Conservation (phyloP, 148 eudicot genomes). For the Chenopodium quinoa region DNA sequence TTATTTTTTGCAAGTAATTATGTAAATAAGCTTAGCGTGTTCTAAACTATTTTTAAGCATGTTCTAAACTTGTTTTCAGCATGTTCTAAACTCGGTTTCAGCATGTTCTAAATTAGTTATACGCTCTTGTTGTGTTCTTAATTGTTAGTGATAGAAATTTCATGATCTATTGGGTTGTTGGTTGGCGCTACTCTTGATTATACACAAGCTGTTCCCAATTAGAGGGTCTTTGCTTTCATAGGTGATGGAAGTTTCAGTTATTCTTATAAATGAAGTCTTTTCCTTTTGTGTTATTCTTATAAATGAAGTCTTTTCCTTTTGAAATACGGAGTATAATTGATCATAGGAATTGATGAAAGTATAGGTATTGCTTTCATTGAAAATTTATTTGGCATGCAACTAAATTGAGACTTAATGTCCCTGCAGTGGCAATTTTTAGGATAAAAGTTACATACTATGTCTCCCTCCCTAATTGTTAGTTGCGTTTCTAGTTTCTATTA, state of each 20-base stretch:
- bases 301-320: too few relatives aligned
- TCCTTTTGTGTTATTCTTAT: neutral
- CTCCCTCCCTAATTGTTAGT: neutral
- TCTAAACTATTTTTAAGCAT: too few relatives aligned
- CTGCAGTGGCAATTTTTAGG: neutral
- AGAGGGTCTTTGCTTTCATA: slow-evolving; percentile 87
- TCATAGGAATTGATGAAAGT: neutral
- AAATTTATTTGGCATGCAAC: too few relatives aligned
- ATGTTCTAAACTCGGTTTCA: too few relatives aligned
- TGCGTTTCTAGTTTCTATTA: neutral
- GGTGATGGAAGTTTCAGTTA: slow-evolving; percentile 99
- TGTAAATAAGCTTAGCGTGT: too few relatives aligned
- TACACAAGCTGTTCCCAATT: slow-evolving; percentile 72
- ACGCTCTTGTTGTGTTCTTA: too few relatives aligned
- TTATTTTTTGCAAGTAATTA: too few relatives aligned
- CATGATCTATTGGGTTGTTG: slow-evolving; percentile 87
- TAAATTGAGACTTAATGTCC: neutral
- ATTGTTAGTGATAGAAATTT: too few relatives aligned
- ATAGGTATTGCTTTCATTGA: neutral
- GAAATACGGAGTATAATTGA: too few relatives aligned
- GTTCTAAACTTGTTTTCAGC: too few relatives aligned
- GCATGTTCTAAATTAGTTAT: too few relatives aligned
- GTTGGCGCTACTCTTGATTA: slow-evolving; percentile 95
- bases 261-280: neutral
- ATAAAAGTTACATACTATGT: neutral